Evolutionary conservation across 306 rosid genomes (phyloP).

Genomic region (Psophocarpus tetragonolobus): DNA sequence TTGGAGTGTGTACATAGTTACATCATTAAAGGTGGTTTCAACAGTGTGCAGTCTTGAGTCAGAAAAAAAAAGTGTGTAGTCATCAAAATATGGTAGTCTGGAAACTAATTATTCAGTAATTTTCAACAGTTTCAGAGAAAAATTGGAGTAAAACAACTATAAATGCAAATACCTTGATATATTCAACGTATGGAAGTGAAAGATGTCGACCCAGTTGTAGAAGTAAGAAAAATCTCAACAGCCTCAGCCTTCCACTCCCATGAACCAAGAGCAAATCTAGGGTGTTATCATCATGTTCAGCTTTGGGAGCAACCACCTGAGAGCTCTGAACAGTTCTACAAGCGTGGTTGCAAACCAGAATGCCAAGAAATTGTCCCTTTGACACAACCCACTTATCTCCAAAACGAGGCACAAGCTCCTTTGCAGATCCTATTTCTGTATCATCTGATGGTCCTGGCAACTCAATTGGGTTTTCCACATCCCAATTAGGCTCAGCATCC

Average conservation of each 20-base stretch:
- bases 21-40: not conserved
- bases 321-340: constrained; percentile 95
- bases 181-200: constrained; percentile 92
- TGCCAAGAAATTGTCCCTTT: constrained; percentile 87
- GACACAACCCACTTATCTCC: constrained; percentile 83
- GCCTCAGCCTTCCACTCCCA: constrained; percentile 87
- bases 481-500: constrained; percentile 89
- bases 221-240: constrained; percentile 85
- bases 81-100: not conserved
- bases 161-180: constrained; percentile 70
- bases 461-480: constrained; percentile 85
- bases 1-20: not conserved
- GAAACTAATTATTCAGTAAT: not conserved
- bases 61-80: too few relatives aligned
- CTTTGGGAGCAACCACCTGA: constrained; percentile 95
- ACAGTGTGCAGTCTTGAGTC: not conserved
- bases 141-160: constrained; percentile 20
- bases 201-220: constrained; percentile 96
- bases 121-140: not conserved
- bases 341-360: constrained; percentile 96
- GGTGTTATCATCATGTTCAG: constrained; percentile 82
- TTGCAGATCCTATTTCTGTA: constrained; percentile 55
- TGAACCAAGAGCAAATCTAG: constrained; percentile 86
- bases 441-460: constrained; percentile 84
- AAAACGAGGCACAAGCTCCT: constrained; percentile 56